These are phyloP conservation scores for Histomonas meleagridis DNA, from an alignment of 208 protist genomes.

Conservation along the genomic window DNA sequence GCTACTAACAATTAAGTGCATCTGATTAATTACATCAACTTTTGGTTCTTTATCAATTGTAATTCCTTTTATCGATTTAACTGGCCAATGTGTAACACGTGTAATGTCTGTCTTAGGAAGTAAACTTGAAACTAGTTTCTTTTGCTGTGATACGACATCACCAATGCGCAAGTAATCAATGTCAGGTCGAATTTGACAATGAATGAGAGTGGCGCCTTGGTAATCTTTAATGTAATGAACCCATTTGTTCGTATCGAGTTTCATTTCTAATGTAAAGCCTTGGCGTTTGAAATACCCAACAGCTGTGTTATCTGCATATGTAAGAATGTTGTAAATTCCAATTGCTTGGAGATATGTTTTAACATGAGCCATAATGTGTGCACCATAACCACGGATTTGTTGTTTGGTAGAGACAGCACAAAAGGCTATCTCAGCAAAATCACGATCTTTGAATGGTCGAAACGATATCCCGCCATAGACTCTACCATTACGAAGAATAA, in stretches of 20 bases:
- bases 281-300: constrained; percentile 73
- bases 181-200: constrained; percentile 57
- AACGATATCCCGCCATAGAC: constrained; percentile 64
- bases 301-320: constrained; percentile 72
- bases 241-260: constrained; percentile 52
- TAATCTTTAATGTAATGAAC: constrained; percentile 71
- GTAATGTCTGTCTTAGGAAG: not conserved
- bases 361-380: constrained; percentile 62
- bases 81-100: not conserved
- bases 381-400: constrained; percentile 65
- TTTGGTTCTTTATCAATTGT: not conserved
- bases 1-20: not conserved
- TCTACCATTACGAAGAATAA: not conserved
- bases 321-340: constrained; percentile 61
- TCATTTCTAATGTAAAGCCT: constrained; percentile 46
- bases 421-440: constrained; percentile 70
- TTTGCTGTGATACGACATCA: constrained; percentile 51
- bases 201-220: constrained; percentile 66
- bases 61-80: not conserved
- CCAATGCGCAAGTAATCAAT: constrained; percentile 59
- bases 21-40: not conserved
- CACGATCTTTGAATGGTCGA: constrained; percentile 56
- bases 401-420: constrained; percentile 61
- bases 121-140: constrained; percentile 13
- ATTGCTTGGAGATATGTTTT: constrained; percentile 56